Percentiles rank a stretch among this genome's conserved stretches.
phyloP scores from a whole-genome alignment of 495 filamentous ascomycete species.

The Aspergillus panamensis region DNA sequence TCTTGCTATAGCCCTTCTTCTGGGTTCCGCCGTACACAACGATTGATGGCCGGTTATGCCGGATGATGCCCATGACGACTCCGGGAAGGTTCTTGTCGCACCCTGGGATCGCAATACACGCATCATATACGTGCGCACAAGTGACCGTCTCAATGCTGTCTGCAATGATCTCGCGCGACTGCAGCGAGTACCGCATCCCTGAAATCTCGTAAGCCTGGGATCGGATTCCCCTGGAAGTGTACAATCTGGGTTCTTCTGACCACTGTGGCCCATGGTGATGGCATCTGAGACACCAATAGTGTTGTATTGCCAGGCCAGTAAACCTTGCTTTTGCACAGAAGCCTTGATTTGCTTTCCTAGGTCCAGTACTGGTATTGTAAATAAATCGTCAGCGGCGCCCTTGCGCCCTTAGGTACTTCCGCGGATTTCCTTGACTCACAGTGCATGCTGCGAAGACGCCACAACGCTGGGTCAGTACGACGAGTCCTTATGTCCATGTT shows the following conservation, averaged over 20 bases:
- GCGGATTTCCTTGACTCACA: not conserved
- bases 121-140: slow-evolving; percentile 98
- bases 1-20: slow-evolving; percentile 71
- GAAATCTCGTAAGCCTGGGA: not conserved
- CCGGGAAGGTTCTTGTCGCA: slow-evolving; percentile 99
- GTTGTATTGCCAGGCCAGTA: not conserved
- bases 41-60: slow-evolving; percentile 84
- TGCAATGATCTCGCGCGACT: slow-evolving; percentile 92
- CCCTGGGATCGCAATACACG: slow-evolving; percentile 94
- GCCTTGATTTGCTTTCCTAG: not conserved
- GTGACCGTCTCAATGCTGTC: slow-evolving; percentile 98
- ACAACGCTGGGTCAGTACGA: not conserved
- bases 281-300: not conserved
- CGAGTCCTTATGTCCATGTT: not conserved
- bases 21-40: slow-evolving; percentile 98
- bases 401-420: not conserved
- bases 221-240: not conserved
- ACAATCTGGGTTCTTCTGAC: slow-evolving; percentile 24
- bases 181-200: slow-evolving; percentile 84
- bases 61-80: slow-evolving; percentile 94
- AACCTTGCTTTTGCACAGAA: not conserved
- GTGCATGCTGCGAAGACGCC: not conserved
- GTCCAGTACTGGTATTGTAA: not conserved
- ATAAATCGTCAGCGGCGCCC: not conserved
- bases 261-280: not conserved